These are phyloP conservation scores for Recurvomyces mirabilis DNA, from an alignment of 495 filamentous ascomycete species.

Conservation along the genomic window DNA sequence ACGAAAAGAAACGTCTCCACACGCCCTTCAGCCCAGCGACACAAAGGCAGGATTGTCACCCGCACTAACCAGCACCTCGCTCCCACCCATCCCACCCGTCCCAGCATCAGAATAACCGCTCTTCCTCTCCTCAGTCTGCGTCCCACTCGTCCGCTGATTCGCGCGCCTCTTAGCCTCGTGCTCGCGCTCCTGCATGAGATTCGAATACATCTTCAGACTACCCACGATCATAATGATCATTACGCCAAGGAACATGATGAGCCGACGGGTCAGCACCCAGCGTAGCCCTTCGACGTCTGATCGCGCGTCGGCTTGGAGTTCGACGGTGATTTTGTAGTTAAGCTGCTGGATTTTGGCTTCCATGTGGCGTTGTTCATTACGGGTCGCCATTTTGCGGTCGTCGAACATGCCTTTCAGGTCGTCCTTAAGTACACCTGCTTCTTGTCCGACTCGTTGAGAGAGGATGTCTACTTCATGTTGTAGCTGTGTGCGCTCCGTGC, in stretches of 20 bases:
- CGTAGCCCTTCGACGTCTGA: constrained; percentile 82
- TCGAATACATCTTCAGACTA: constrained; percentile 8
- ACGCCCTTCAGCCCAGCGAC: constrained; percentile 15
- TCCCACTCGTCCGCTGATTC: constrained; percentile 7
- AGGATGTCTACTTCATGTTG: constrained; percentile 93
- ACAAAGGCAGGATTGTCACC: constrained; percentile 16
- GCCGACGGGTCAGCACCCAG: constrained; percentile 81
- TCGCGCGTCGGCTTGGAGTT: constrained; percentile 72
- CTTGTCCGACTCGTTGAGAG: constrained; percentile 68
- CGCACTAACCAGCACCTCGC: constrained; percentile 15
- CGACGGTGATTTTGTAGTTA: constrained; percentile 44
- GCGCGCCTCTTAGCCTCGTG: constrained; percentile 23
- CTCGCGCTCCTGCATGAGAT: constrained; percentile 8
- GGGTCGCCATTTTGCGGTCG: constrained; percentile 83
- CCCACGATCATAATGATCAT: constrained; percentile 25
- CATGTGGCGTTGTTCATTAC: constrained; percentile 70
- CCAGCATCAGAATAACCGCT: neutral
- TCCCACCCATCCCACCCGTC: constrained; percentile 4
- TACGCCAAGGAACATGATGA: constrained; percentile 61
- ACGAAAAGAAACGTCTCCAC: too few relatives aligned
- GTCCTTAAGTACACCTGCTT: constrained; percentile 69
- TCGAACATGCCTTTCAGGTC: constrained; percentile 92
- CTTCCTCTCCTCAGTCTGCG: constrained; percentile 10
- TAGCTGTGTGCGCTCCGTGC: constrained; percentile 68
- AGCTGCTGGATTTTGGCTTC: constrained; percentile 51